These are phyloP conservation scores for Botryotinia globosa DNA, from an alignment of 2,329 filamentous ascomycete genomes.

Conservation along the genomic window DNA sequence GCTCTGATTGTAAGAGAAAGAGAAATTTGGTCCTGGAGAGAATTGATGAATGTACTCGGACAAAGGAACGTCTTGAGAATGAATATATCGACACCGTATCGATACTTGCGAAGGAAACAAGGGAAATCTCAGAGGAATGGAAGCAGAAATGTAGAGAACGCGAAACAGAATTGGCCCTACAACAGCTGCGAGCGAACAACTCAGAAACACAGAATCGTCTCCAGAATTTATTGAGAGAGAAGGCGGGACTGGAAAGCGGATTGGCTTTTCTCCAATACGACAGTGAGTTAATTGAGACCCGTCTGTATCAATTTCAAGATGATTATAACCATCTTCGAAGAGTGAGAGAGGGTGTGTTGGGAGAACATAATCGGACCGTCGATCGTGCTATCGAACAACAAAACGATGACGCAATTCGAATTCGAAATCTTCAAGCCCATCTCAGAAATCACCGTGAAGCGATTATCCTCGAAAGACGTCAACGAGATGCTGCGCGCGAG, in stretches of 20 bases:
- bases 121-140: background rate
- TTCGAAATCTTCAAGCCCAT: background rate
- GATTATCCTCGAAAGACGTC: background rate
- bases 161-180: background rate
- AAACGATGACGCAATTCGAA: background rate
- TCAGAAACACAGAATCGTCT: background rate
- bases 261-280: fast-evolving
- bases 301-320: background rate
- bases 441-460: background rate
- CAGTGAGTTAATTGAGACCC: background rate
- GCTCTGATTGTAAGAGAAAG: background rate
- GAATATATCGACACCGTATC: background rate
- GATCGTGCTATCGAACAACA: background rate
- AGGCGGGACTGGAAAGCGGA: background rate
- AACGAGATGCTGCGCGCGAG: too few relatives aligned
- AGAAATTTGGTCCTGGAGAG: background rate
- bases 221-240: too few relatives aligned
- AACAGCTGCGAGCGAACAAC: too few relatives aligned
- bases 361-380: background rate
- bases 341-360: background rate
- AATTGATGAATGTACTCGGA: background rate
- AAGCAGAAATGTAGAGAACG: fast-evolving
- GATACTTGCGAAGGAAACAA: background rate
- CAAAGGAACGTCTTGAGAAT: background rate
- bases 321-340: background rate